These are phyloP conservation scores for Ganoderma sinense DNA, from an alignment of 1,284 basidiomycete species.

Conservation along the genomic window DNA sequence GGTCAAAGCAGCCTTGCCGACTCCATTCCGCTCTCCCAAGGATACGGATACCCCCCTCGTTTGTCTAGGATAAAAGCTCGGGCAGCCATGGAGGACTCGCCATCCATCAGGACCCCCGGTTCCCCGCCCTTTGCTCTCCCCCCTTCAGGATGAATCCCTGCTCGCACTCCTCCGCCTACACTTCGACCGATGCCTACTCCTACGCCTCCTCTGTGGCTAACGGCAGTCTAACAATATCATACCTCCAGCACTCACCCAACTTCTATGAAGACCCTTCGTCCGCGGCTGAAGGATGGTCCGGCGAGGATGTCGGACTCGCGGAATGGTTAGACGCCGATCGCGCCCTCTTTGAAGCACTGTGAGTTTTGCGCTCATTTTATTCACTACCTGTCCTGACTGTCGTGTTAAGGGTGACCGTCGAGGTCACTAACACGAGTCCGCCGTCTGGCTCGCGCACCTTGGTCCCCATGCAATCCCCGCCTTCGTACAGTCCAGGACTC, in stretches of 20 bases:
- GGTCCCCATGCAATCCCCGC: not conserved
- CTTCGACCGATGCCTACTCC: not conserved
- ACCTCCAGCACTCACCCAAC: not conserved
- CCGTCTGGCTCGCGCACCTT: not conserved
- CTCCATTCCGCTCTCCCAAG: not conserved
- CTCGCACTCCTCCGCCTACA: not conserved
- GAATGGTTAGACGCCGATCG: not conserved
- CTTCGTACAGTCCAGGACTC: not conserved
- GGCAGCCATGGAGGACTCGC: not conserved
- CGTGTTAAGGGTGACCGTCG: not conserved
- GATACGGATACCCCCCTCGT: not conserved
- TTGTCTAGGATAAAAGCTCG: not conserved
- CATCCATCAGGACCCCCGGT: not conserved
- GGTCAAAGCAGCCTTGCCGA: not conserved
- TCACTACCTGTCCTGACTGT: not conserved
- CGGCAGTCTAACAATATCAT: not conserved
- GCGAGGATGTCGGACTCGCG: not conserved
- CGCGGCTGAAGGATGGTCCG: not conserved
- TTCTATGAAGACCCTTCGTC: not conserved
- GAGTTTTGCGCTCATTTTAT: not conserved
- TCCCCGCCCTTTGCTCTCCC: not conserved
- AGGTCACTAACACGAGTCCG: not conserved
- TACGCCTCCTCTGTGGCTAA: not conserved
- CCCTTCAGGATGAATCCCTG: not conserved
- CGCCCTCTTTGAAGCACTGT: not conserved